Evolutionary conservation across 1,139 yeast genomes (phyloP).

Genomic region (Scheffersomyces titani): DNA sequence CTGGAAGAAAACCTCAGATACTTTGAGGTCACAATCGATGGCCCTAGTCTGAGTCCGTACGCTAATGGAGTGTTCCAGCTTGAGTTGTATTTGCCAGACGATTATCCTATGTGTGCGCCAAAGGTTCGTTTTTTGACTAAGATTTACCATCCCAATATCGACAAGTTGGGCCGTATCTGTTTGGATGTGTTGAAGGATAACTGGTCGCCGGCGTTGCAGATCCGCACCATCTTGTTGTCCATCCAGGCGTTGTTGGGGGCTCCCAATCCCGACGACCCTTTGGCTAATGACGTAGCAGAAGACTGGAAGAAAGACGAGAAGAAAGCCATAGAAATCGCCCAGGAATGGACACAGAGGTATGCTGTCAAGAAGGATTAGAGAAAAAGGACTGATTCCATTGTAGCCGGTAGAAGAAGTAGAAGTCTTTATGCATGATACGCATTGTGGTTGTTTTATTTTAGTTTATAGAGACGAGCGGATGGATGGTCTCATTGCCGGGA

Average conservation of each 20-base stretch:
- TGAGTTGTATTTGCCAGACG: slow-evolving; percentile 83
- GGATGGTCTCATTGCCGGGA: not conserved
- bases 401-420: slow-evolving; percentile 6
- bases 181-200: slow-evolving; percentile 86
- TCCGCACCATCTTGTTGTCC: slow-evolving; percentile 87
- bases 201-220: slow-evolving; percentile 99
- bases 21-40: slow-evolving; percentile 82
- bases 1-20: slow-evolving; percentile 92
- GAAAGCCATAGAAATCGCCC: slow-evolving; percentile 81
- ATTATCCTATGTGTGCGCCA: slow-evolving; percentile 93
- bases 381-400: not conserved
- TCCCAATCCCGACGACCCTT: slow-evolving; percentile 97
- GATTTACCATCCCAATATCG: slow-evolving; percentile 96
- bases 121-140: slow-evolving; percentile 89
- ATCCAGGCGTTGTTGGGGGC: slow-evolving; percentile 93
- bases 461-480: not conserved
- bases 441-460: not conserved
- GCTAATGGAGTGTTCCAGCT: slow-evolving; percentile 75
- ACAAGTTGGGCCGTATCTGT: slow-evolving; percentile 91
- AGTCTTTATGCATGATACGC: not conserved
- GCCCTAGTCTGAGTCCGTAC: slow-evolving; percentile 85
- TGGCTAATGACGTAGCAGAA: slow-evolving; percentile 96
- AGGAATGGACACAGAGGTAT: slow-evolving; percentile 77
- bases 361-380: slow-evolving; percentile 33
- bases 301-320: slow-evolving; percentile 90